Conservation (phyloP, 371 early-diverging fungal genomes). For the Rhizomucor miehei region DNA sequence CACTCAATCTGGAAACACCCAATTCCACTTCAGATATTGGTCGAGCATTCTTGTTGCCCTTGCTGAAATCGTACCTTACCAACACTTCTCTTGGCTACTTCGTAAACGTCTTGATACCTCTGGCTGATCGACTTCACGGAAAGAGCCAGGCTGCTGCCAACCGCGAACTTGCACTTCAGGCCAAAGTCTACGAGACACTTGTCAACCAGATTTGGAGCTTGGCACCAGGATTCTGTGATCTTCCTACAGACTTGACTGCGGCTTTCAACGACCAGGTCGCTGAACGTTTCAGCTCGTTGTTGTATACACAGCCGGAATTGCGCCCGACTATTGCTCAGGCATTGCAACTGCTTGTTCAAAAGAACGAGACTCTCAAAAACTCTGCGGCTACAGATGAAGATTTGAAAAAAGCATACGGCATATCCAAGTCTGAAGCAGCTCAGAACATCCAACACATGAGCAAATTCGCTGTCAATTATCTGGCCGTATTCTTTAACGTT, state of each 20-base stretch:
- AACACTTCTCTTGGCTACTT: conserved; percentile 83
- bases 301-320: conserved; percentile 71
- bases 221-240: conserved; percentile 81
- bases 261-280: conserved; percentile 64
- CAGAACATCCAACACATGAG: conserved; percentile 60
- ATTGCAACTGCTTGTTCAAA: conserved; percentile 70
- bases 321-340: conserved; percentile 80
- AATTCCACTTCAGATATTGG: conserved; percentile 49
- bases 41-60: conserved; percentile 81
- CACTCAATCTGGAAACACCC: conserved; percentile 78
- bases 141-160: conserved; percentile 61
- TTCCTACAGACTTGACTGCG: conserved; percentile 69
- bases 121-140: conserved; percentile 73
- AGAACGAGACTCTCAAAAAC: conserved; percentile 51
- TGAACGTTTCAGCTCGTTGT: conserved; percentile 64
- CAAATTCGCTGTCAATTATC: conserved; percentile 69
- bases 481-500: conserved; percentile 83
- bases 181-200: conserved; percentile 90
- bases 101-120: conserved; percentile 65
- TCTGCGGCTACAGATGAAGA: conserved; percentile 50
- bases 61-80: conserved; percentile 73
- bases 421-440: conserved; percentile 57
- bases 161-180: conserved; percentile 71
- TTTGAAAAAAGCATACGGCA: conserved; percentile 50
- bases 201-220: conserved; percentile 88